Evolutionary conservation across 352 stramenopile species (phyloP), one percentile per base, ranked within the genome.

Genomic region (Globisporangium paroecandrum): DNA sequence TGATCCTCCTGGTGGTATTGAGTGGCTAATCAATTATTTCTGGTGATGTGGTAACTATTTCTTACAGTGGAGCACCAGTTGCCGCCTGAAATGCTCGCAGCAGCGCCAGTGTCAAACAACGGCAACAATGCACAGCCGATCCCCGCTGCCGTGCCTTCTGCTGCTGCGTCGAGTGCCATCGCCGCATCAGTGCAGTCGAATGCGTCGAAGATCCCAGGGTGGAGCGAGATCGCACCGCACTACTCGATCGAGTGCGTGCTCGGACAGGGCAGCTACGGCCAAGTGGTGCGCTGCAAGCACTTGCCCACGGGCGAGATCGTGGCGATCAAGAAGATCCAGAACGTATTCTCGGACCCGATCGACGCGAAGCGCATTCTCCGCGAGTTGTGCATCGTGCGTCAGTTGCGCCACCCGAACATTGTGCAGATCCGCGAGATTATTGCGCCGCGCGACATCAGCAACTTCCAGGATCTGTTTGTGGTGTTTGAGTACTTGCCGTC

Each of bases 281-380:
- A 95, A 72, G 87, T 95, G 25, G 84, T 95, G 60, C 85, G 87
- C 29, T 94, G 85, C 77, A 95, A 95, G 68, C 87, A 95, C 68
- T 49, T 94, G n/a, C 82, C 87, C 22, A 94, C 87, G n/a, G 85
- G 85, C 25, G 87, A 95, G 66, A 89, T 95, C 66, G 87, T 95
- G 55, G 87, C 87, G 7, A 95, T 95, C 70, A 95, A 95, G 76
- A 93, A 93, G 70, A 94, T 94, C 65, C 85, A 94, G 65, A 95
- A 95, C 61, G 87, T 95, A 10, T 95, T 95, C 60, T 91, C 87
- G 13, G 87, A 95, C 43, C 87, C 87, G 34, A 93, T 95, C 57
- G 87, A 95, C 65, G 87, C 87, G 49, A 95, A 95, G 73, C 85
- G 87, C 22, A 95, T 95, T 49, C 72, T 95, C 9, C 85, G 87